A percentile compares a stretch with the other conserved stretches of the same genome.
These are phyloP conservation scores for Phialocephala sp. DNA, from an alignment of 2,329 filamentous ascomycete species.

Conservation along the genomic window DNA sequence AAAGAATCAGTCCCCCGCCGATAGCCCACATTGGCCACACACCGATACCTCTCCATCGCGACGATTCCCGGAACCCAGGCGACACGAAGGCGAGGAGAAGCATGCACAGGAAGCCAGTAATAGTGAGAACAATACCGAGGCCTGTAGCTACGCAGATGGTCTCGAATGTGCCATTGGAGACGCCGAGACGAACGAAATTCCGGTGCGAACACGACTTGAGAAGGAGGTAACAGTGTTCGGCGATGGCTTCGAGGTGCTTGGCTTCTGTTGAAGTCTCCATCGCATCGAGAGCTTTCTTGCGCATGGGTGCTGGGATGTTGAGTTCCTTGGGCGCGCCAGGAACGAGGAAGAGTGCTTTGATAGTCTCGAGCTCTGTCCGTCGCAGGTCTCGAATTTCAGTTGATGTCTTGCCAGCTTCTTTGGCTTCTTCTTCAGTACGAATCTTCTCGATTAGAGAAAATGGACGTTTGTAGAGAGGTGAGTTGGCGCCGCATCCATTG, in stretches of 20 bases:
- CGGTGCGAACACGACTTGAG: conserved; percentile 55
- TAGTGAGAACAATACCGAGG: conserved; percentile 49
- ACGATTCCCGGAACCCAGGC: conserved; percentile 45
- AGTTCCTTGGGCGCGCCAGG: conserved; percentile 52
- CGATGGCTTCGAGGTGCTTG: conserved; percentile 48
- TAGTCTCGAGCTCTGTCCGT: conserved; percentile 46
- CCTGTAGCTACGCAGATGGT: conserved; percentile 54
- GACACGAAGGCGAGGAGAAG: conserved; percentile 49
- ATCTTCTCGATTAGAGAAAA: conserved; percentile 23
- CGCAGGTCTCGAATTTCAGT: conserved; percentile 20
- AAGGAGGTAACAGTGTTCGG: conserved; percentile 53
- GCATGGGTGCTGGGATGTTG: conserved; percentile 52
- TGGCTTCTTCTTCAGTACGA: conserved; percentile 12
- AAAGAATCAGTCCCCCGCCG: conserved; percentile 50
- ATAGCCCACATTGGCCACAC: conserved; percentile 54
- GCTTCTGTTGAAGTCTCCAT: conserved; percentile 47
- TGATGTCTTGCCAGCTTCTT: conserved; percentile 21
- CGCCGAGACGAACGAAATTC: conserved; percentile 58
- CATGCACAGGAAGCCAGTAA: conserved; percentile 48
- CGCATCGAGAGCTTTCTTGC: conserved; percentile 46
- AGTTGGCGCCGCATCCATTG: conserved; percentile 16
- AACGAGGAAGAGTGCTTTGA: conserved; percentile 49
- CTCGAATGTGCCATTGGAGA: conserved; percentile 57
- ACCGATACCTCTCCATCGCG: conserved; percentile 49
- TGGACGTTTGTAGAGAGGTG: conserved; percentile 27